phyloP scores from a whole-genome alignment of 2,329 filamentous ascomycete genomes.

The Talaromyces albobiverticillius region DNA sequence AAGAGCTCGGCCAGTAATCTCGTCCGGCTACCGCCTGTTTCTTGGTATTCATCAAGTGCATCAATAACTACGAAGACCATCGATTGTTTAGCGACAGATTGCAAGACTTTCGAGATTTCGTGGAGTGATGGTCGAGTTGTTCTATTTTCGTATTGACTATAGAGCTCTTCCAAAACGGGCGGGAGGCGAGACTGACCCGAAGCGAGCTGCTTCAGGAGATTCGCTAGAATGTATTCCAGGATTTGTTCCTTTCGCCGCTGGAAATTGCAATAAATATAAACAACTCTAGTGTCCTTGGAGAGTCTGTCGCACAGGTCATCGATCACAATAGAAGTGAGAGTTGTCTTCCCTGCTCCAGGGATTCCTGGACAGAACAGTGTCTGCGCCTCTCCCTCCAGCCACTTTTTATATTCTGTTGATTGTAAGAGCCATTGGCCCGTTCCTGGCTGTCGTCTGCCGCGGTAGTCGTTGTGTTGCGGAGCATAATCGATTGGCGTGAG shows the following conservation, averaged over 20 bases:
- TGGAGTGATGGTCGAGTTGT: slow-evolving; percentile 12
- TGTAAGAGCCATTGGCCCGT: slow-evolving; percentile 19
- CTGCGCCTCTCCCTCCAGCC: slow-evolving; percentile 16
- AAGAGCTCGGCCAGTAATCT: slow-evolving; percentile 17
- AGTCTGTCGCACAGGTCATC: slow-evolving; percentile 20
- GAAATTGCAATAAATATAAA: not conserved
- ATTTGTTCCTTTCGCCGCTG: slow-evolving; percentile 5
- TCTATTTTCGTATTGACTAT: slow-evolving; percentile 6
- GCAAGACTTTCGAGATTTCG: slow-evolving; percentile 10
- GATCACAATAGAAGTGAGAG: slow-evolving; percentile 39
- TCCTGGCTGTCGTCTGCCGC: slow-evolving; percentile 13
- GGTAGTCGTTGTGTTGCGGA: slow-evolving; percentile 18
- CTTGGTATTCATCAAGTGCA: slow-evolving; percentile 21
- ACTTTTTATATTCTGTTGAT: slow-evolving; percentile 14
- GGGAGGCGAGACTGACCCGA: not conserved
- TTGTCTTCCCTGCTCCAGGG: slow-evolving; percentile 42
- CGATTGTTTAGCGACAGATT: not conserved
- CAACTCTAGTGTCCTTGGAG: not conserved
- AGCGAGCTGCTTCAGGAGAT: slow-evolving; percentile 2
- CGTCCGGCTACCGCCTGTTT: not conserved
- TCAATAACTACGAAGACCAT: slow-evolving; percentile 19
- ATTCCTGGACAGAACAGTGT: slow-evolving; percentile 42
- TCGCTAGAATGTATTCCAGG: not conserved
- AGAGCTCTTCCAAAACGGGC: slow-evolving; percentile 6
- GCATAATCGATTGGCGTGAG: slow-evolving; percentile 13